phyloP scores from a whole-genome alignment of 441 rosid genomes.

The Populus hybrid region DNA sequence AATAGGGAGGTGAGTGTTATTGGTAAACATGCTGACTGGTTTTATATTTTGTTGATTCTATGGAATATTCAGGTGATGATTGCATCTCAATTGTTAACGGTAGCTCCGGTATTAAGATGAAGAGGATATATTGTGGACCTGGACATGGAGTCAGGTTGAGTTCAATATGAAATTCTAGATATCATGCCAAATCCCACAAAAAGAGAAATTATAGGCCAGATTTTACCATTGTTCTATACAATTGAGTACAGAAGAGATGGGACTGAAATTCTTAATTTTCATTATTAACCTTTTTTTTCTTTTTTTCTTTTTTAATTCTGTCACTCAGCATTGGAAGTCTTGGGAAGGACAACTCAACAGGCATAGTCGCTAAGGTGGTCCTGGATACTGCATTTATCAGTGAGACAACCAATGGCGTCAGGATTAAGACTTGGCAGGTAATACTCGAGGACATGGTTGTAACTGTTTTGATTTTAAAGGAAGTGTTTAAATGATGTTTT shows the following conservation, averaged over 20 bases:
- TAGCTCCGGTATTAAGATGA: constrained; percentile 79
- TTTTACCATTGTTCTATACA: background rate
- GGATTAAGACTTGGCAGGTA: constrained; percentile 99
- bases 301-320: constrained; percentile 11
- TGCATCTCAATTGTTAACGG: constrained; percentile 88
- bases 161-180: background rate
- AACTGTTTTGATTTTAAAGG: background rate
- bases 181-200: background rate
- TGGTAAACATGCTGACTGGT: background rate
- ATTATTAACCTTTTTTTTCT: background rate
- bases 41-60: constrained; percentile 7
- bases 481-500: background rate
- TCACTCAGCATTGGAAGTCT: constrained; percentile 83
- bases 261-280: background rate
- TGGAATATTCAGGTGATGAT: constrained; percentile 73
- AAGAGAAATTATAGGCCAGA: background rate
- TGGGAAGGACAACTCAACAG: constrained; percentile 76
- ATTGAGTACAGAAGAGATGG: background rate
- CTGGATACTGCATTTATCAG: constrained; percentile 76
- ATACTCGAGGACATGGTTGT: background rate
- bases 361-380: constrained; percentile 74
- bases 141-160: constrained; percentile 92
- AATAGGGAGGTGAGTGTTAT: background rate
- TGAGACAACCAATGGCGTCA: constrained; percentile 83
- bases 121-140: constrained; percentile 83